phyloP scores from a whole-genome alignment of 352 stramenopile species.

The Phytophthora capsici region DNA sequence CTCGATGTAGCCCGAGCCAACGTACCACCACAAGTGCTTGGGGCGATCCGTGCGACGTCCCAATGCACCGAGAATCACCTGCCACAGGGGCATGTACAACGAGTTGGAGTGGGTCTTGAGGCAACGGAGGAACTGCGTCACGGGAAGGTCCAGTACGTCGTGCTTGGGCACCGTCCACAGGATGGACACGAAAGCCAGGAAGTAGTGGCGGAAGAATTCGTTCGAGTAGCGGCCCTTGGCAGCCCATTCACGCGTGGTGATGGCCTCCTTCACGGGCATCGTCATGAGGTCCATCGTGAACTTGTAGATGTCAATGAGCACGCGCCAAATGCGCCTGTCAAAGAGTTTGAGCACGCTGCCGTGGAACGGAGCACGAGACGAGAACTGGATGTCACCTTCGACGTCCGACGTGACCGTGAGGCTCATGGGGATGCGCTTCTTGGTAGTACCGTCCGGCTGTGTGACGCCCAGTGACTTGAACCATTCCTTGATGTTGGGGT shows the following conservation, averaged over 20 bases:
- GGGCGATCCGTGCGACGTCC: slow-evolving; percentile 78
- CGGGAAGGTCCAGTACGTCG: slow-evolving; percentile 83
- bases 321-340: slow-evolving; percentile 79
- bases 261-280: slow-evolving; percentile 77
- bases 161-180: slow-evolving; percentile 87
- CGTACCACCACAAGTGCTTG: slow-evolving; percentile 88
- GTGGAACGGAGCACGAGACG: slow-evolving; percentile 78
- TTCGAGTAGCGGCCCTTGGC: slow-evolving; percentile 72
- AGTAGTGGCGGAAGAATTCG: slow-evolving; percentile 91
- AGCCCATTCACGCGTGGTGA: slow-evolving; percentile 84
- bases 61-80: slow-evolving; percentile 79
- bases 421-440: slow-evolving; percentile 89
- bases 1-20: slow-evolving; percentile 84
- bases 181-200: slow-evolving; percentile 86
- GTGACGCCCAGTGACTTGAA: slow-evolving; percentile 88
- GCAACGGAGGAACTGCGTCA: slow-evolving; percentile 87
- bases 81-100: slow-evolving; percentile 88
- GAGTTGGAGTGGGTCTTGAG: slow-evolving; percentile 90
- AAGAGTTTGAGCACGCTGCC: slow-evolving; percentile 71
- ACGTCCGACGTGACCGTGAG: slow-evolving; percentile 87
- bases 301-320: slow-evolving; percentile 88
- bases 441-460: slow-evolving; percentile 84
- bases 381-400: slow-evolving; percentile 85
- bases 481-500: slow-evolving; percentile 92
- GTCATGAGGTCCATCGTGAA: slow-evolving; percentile 89